Base-by-base conservation (phyloP, 1,284 basidiomycete genomes). In the Leccinum variabile region DNA sequence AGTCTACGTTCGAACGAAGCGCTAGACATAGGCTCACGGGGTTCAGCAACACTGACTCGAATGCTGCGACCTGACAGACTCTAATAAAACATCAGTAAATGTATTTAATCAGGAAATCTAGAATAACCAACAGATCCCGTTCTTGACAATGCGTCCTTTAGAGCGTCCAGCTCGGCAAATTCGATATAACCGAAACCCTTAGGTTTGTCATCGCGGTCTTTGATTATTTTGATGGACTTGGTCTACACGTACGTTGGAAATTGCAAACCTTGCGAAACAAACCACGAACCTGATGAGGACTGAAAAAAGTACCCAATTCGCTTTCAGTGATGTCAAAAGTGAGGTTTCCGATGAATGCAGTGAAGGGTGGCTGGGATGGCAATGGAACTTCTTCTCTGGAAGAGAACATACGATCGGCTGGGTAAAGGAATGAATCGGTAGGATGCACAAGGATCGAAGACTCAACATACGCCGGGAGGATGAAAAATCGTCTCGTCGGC, bases 181-280 rank as follows among this genome's bases (percentile, higher is more conserved):
- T 99, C 97, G 66, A 98, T 89, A 75, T 99, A 99, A 37, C 97
- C 97, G 78, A 98, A 99, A 1, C 97, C 97, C 77, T 98, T 98
- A 37, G 95, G 92, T 76, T 95, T 95, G 60, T 96, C 95, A 57
- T 91, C 90, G 62, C 88, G 85, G 71, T 96, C 95, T 70, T 85
- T 91, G 75, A 99, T 96, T 67, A 99, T 91, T 80, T 98, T 95
- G 67, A 95, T 86, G 28, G 89, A 90, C 75, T 92, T 91, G 65
- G 89, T 84, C 89, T 93, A 68, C 16, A 52, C 41, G 56, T 39
- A n/a, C 52, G 59, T 65, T 61, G 46, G 22, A 41, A 61, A 59
- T 13, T 18, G 33, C 33, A 49, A 2, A n/a, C 7, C n/a, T 54
- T 3, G 16, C 52, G 8, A 16, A 65, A 28, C 25, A 59, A 28